phyloP scores from a whole-genome alignment of 306 rosid species.

The Cucurbita maxima region DNA sequence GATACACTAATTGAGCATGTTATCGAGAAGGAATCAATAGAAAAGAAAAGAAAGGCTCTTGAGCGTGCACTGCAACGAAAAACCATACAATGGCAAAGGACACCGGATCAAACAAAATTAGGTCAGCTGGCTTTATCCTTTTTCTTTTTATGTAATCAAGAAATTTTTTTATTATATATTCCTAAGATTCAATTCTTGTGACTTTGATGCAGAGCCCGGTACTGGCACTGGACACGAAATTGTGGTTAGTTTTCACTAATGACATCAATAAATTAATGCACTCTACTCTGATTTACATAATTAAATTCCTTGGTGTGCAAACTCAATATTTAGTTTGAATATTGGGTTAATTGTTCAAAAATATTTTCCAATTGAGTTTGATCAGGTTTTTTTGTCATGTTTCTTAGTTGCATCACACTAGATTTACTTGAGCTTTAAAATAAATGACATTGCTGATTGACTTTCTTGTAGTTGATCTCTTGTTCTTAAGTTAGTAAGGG shows the following conservation, averaged over 20 bases:
- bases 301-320: not conserved
- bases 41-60: constrained; percentile 51
- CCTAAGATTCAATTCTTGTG: constrained; percentile 11
- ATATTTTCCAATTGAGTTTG: not conserved
- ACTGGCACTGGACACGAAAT: constrained; percentile 69
- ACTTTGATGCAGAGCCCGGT: constrained; percentile 58
- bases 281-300: not conserved
- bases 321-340: not conserved
- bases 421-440: not conserved
- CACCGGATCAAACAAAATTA: constrained; percentile 39
- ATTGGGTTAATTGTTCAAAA: not conserved
- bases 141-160: constrained; percentile 7
- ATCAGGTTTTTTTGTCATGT: not conserved
- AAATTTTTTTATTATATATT: not conserved
- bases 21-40: constrained; percentile 44
- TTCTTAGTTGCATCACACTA: not conserved
- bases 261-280: not conserved
- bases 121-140: constrained; percentile 28
- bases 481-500: not conserved
- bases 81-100: constrained; percentile 37
- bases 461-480: not conserved
- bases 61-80: constrained; percentile 41
- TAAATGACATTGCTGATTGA: not conserved
- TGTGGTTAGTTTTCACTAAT: constrained; percentile 37
- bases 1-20: constrained; percentile 44